Percentiles rank a stretch among this genome's conserved stretches.
These are phyloP conservation scores for Vitis rupestris DNA, from an alignment of 164 flowering plant species.

Conservation along the genomic window DNA sequence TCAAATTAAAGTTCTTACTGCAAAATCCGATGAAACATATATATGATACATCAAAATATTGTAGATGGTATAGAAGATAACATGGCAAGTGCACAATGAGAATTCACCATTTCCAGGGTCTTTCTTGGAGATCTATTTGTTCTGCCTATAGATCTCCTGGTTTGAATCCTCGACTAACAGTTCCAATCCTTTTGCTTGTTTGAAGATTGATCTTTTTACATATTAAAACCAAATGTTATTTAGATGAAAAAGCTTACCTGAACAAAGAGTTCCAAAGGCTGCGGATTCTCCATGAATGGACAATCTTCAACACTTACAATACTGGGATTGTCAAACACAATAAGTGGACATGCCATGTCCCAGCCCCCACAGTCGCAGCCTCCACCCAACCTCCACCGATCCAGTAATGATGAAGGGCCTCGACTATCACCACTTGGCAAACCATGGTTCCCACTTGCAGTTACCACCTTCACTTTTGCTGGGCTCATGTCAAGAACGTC, in stretches of 20 bases:
- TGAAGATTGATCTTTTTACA: not conserved
- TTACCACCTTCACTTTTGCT: constrained; percentile 61
- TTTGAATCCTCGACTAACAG: no score
- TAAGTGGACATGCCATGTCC: constrained; percentile 90
- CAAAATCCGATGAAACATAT: no score
- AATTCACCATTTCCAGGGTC: no score
- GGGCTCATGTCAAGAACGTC: constrained; percentile 10
- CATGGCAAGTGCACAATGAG: no score
- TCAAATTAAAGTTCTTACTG: no score
- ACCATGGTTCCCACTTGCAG: constrained; percentile 76
- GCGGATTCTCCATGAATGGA: constrained; percentile 23
- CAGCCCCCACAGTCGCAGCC: constrained; percentile 98
- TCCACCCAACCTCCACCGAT: constrained; percentile 92
- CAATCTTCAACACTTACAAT: constrained; percentile 25
- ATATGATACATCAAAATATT: no score
- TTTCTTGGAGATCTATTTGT: no score
- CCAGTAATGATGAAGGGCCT: constrained; percentile 71
- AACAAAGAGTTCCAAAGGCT: constrained; percentile 56
- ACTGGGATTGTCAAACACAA: constrained; percentile 43
- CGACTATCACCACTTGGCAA: constrained; percentile 47
- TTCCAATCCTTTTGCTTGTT: no score
- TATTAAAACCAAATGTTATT: not conserved
- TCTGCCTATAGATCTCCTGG: no score
- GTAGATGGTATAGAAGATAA: no score
- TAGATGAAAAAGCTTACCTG: constrained; percentile 47